Conservation (phyloP, 768 basidiomycete species). For the Macrolepiota dolichaula region DNA sequence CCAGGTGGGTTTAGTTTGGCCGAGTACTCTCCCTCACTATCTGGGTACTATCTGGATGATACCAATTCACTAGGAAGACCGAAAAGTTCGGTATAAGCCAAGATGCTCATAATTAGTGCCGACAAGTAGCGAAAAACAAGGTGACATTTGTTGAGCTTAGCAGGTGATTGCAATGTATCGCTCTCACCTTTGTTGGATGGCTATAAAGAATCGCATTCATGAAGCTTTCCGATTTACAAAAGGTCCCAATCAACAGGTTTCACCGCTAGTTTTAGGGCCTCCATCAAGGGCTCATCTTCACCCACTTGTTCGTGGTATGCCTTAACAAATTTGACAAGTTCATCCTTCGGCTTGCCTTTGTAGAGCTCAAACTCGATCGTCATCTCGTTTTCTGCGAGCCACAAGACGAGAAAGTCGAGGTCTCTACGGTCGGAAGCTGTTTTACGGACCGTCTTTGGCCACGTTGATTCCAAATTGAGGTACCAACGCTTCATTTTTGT, state of each 20-base stretch:
- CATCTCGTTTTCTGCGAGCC: slow-evolving; percentile 21
- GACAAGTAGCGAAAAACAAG: too few relatives aligned
- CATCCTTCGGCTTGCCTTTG: slow-evolving; percentile 18
- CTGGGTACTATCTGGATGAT: too few relatives aligned
- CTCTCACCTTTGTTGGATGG: too few relatives aligned
- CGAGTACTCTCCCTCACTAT: too few relatives aligned
- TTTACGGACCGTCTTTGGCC: slow-evolving; percentile 22
- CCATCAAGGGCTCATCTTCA: slow-evolving; percentile 14
- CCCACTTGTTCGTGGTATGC: slow-evolving; percentile 12
- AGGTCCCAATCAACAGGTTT: slow-evolving; percentile 20
- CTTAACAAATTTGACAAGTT: slow-evolving; percentile 18
- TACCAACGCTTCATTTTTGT: slow-evolving; percentile 29
- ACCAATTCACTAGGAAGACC: too few relatives aligned
- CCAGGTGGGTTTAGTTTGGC: too few relatives aligned
- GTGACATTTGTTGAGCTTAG: too few relatives aligned
- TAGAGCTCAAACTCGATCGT: slow-evolving; percentile 7
- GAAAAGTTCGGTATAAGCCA: too few relatives aligned
- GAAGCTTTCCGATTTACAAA: background rate
- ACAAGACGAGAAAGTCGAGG: slow-evolving; percentile 19
- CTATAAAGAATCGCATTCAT: too few relatives aligned
- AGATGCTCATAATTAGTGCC: too few relatives aligned
- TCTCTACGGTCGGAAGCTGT: slow-evolving; percentile 18
- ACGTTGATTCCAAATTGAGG: slow-evolving; percentile 18
- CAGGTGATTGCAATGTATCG: too few relatives aligned
- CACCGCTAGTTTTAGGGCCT: slow-evolving; percentile 15